These are phyloP conservation scores for Arachis stenosperma DNA, from an alignment of 306 rosid genomes.

Conservation along the genomic window DNA sequence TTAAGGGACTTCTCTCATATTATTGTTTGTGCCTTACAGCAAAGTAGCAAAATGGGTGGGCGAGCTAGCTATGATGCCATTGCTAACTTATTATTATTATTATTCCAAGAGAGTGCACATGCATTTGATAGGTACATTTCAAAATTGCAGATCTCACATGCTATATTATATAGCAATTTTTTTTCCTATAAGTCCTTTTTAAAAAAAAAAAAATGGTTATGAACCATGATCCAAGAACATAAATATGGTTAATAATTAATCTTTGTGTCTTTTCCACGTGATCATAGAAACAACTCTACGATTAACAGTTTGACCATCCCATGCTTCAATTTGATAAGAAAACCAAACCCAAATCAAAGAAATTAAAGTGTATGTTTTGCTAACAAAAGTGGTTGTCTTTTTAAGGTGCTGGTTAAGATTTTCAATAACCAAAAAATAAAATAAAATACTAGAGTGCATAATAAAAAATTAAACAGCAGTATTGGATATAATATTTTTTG, in stretches of 20 bases:
- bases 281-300: constrained; percentile 7
- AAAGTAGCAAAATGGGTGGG: constrained; percentile 9
- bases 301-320: constrained; percentile 11
- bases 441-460: too few species aligned
- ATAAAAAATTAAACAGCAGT: too few species aligned
- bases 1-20: neutral
- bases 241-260: constrained; percentile 9
- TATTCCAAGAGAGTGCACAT: neutral
- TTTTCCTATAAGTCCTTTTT: neutral
- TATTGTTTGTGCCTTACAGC: constrained; percentile 14
- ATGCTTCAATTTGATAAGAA: neutral
- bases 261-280: constrained; percentile 26
- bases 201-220: too few species aligned
- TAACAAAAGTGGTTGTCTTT: too few species aligned
- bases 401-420: too few species aligned
- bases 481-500: too few species aligned
- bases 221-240: neutral
- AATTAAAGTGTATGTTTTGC: too few species aligned
- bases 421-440: too few species aligned
- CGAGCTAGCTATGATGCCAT: neutral
- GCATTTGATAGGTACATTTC: constrained; percentile 22
- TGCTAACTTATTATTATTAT: neutral
- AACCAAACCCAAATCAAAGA: neutral
- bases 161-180: too few species aligned
- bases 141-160: constrained; percentile 39